Base-by-base conservation (phyloP, 2,329 filamentous ascomycete species). In the Pochonia chlamydosporia region DNA sequence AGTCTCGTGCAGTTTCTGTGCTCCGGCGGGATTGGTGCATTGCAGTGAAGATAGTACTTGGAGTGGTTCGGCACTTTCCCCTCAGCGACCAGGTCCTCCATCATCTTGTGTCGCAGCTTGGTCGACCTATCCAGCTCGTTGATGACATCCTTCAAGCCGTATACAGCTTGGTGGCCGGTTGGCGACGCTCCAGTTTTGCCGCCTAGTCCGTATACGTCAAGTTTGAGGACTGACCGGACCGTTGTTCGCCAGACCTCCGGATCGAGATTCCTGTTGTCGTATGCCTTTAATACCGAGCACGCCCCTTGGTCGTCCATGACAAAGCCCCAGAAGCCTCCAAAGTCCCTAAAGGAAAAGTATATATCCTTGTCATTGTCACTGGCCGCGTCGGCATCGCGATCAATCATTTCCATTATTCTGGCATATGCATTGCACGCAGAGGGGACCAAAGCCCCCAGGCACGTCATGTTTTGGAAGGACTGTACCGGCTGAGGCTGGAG, bases 341-440 rank as follows among this genome's bases (percentile, higher is more conserved):
- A 68, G 2, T 67, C 67, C 18, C 60, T 56, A 20, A 79, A 65
- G 3, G 64, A 62, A 52, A 81, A 77, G 41, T 59, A 59, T 7
- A 80, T 57, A 5, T 61, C 66, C 14, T 69, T 63, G 2, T 63
- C 62, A 28, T 72, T 67, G 4, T 61, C 58, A 36, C 66, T 65
- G 10, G 78, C 79, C 1, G 55, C 59, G 2, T 66, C 63, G 0
- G 72, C 64, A 54, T 80, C 75, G n/a, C 58, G 58, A 51, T 84
- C 79, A 7, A 83, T 67, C 64, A 79, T 70, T 42, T 64, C 62
- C 11, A 84, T 65, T 40, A 84, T 76, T 24, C 62, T 65, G 46
- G 69, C 70, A 65, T 84, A 84, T 7, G 76, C 75, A 57, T 80
- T 75, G 45, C 74, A 78, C 39, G 79, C 71, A 8, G 76, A 75